These are phyloP conservation scores for Epichloe elymi DNA, from an alignment of 2,329 filamentous ascomycete species.

Conservation along the genomic window DNA sequence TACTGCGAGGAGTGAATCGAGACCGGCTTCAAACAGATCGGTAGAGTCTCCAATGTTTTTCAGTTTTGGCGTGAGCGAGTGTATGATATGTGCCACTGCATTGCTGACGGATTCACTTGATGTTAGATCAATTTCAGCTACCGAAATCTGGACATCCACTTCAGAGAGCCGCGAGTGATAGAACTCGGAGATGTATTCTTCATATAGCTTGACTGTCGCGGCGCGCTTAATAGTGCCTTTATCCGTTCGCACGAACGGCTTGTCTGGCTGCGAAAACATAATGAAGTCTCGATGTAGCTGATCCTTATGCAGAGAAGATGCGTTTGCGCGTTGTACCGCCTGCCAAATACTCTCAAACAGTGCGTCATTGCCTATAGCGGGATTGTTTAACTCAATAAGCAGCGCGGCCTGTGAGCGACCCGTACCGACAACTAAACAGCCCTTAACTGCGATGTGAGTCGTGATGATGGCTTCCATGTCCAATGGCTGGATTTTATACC, in stretches of 20 bases:
- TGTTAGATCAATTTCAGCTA: background rate
- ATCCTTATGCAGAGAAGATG: conserved; percentile 23
- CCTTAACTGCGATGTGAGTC: conserved; percentile 13
- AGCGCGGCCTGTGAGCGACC: conserved; percentile 16
- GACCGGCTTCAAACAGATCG: conserved; percentile 16
- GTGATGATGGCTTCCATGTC: conserved; percentile 16
- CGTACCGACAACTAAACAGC: conserved; percentile 15
- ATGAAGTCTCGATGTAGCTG: conserved; percentile 29
- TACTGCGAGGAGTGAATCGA: conserved; percentile 20
- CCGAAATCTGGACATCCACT: conserved; percentile 8
- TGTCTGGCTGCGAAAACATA: conserved; percentile 24
- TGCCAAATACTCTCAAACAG: conserved; percentile 32
- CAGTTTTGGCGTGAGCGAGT: conserved; percentile 7
- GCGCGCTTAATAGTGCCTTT: conserved; percentile 32
- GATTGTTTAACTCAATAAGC: conserved; percentile 16
- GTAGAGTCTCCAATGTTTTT: conserved; percentile 9
- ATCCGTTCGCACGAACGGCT: conserved; percentile 30
- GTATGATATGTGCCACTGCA: conserved; percentile 9
- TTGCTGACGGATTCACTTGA: conserved; percentile 2
- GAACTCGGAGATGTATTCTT: conserved; percentile 31
- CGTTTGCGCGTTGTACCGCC: conserved; percentile 29
- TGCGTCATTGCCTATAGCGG: conserved; percentile 5
- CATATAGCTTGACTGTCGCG: conserved; percentile 26
- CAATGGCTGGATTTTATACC: conserved; percentile 19
- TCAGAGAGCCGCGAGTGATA: conserved; percentile 20